A percentile compares a stretch with the other conserved stretches of the same genome.
These are phyloP conservation scores for Saccharomycopsis javanensis DNA, from an alignment of 805 yeast genomes.

Conservation along the genomic window DNA sequence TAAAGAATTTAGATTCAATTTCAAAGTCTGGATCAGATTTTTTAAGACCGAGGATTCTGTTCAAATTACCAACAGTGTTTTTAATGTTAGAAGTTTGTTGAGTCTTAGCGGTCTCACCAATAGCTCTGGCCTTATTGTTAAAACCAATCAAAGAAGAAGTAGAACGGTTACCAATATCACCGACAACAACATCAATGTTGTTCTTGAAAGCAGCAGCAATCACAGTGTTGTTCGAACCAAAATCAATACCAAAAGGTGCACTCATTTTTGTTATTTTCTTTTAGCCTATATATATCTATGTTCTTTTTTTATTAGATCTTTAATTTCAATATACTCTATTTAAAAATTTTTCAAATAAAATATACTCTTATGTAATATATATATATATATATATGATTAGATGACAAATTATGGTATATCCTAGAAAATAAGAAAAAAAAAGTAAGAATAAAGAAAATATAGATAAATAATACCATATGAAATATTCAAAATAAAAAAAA, in stretches of 20 bases:
- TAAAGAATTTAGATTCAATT: conserved; percentile 63
- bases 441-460: background rate
- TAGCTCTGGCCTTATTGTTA: conserved; percentile 77
- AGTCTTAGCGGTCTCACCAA: conserved; percentile 93
- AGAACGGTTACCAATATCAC: conserved; percentile 95
- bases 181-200: conserved; percentile 96
- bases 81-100: conserved; percentile 95
- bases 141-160: conserved; percentile 92
- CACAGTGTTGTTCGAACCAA: conserved; percentile 90
- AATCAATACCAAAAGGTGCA: conserved; percentile 94
- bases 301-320: background rate
- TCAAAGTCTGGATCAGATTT: conserved; percentile 67
- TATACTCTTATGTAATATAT: too few relatives aligned
- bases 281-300: background rate
- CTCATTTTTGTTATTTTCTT: conserved; percentile 45
- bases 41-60: conserved; percentile 81
- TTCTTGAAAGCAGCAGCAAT: conserved; percentile 96
- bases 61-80: conserved; percentile 91
- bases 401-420: background rate
- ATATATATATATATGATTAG: too few relatives aligned
- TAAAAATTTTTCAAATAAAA: background rate
- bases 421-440: too few relatives aligned
- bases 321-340: too few relatives aligned
- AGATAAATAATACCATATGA: too few relatives aligned
- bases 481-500: too few relatives aligned